Base-by-base conservation (phyloP, 345 rosid species). In the Cardiospermum halicacabum region DNA sequence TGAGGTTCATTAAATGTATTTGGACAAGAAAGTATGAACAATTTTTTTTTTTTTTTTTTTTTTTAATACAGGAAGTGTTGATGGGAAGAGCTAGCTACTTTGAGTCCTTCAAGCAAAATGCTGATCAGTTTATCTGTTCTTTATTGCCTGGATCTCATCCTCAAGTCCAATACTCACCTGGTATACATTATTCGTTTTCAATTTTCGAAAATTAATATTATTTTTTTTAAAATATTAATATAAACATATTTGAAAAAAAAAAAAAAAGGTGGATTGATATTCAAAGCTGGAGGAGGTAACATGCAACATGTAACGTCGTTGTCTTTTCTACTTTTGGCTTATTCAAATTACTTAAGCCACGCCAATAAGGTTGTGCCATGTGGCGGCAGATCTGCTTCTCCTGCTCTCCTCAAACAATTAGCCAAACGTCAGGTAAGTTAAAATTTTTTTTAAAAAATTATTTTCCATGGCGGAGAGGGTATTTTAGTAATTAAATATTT, bases 111-210 rank as follows among this genome's bases (percentile, higher is more conserved):
- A 86, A 82, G 84, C 88, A 80, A 65, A 90, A 93, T 68, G 97
- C 98, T 24, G 97, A 93, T 66, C 87, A 55, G 15, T 93, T 93
- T 74, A 93, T 93, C 68, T 93, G 98, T 72, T 88, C 98, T 68
- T 13, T 90, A 68, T 66, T 93, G 74, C 98, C 98, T 65, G 98
- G 97, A 65, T 81, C 97, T 62, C 94, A 81, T 77, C 84, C 96
- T 39, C 94, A 93, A 81, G 89, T 93, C 58, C 98, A 86, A 68
- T 93, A 93, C 78, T 93, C 98, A 68, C 98, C 96, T 54, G 98
- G 98, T 93, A 81, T 16, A n/a, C n/a, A 11, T 28, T 3, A 7
- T 21, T 16, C 5, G 0, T n/a, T 45, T 45, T 45, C 11, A 16
- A 45, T 45, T 45, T 43, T 43, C 49, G n/a, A 15, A 4, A 43